phyloP scores from a whole-genome alignment of 2,329 filamentous ascomycete genomes.

The Aschersonia sp. region DNA sequence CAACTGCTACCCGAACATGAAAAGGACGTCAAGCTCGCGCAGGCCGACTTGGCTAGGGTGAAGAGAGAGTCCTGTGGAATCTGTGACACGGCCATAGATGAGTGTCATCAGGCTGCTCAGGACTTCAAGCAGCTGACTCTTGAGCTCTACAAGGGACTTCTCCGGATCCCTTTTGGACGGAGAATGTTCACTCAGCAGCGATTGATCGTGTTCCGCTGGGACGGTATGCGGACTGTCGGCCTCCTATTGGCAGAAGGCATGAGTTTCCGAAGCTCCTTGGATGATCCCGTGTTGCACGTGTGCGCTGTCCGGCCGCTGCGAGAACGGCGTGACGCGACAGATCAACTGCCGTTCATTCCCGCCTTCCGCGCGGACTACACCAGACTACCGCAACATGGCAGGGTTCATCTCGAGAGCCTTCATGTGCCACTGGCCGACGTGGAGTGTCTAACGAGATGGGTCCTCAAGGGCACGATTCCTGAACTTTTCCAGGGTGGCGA shows the following conservation, averaged over 20 bases:
- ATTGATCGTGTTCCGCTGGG: slow-evolving; percentile 71
- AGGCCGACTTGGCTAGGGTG: slow-evolving; percentile 81
- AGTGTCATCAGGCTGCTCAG: slow-evolving; percentile 70
- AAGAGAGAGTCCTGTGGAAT: slow-evolving; percentile 71
- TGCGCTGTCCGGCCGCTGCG: slow-evolving; percentile 61
- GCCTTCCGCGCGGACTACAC: slow-evolving; percentile 54
- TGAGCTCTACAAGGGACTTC: slow-evolving; percentile 62
- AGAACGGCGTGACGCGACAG: slow-evolving; percentile 61
- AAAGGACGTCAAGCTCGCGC: slow-evolving; percentile 81
- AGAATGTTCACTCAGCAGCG: slow-evolving; percentile 64
- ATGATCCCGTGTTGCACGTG: slow-evolving; percentile 58
- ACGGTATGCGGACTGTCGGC: slow-evolving; percentile 70
- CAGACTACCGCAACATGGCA: slow-evolving; percentile 44
- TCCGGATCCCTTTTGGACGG: slow-evolving; percentile 70
- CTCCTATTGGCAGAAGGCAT: slow-evolving; percentile 67
- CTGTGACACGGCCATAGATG: slow-evolving; percentile 68
- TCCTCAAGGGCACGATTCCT: slow-evolving; percentile 43
- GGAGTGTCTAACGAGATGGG: slow-evolving; percentile 67
- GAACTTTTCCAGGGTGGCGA: slow-evolving; percentile 43
- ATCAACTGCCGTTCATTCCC: slow-evolving; percentile 72
- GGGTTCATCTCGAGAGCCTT: slow-evolving; percentile 51
- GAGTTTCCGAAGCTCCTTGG: slow-evolving; percentile 39
- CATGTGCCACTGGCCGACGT: slow-evolving; percentile 65
- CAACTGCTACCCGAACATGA: slow-evolving; percentile 89
- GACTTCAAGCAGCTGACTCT: slow-evolving; percentile 66